These are phyloP conservation scores for Zopfia rhizophila DNA, from an alignment of 2,329 filamentous ascomycete species.

Conservation along the genomic window DNA sequence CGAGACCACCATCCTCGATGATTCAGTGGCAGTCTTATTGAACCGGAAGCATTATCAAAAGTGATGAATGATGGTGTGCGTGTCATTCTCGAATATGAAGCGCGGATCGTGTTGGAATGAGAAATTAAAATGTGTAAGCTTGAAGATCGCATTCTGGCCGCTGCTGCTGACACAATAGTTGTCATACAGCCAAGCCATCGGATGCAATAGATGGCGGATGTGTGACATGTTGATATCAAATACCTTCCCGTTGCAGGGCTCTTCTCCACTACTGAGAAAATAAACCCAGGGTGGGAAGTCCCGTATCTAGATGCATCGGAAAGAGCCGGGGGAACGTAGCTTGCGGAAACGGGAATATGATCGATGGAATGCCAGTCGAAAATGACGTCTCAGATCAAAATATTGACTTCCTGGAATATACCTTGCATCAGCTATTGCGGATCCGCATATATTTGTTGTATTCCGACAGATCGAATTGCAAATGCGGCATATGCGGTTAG, in stretches of 20 bases:
- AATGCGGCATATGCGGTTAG: slow-evolving; percentile 52
- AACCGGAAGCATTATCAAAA: too few relatives aligned
- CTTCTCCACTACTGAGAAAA: slow-evolving; percentile 62
- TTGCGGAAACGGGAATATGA: slow-evolving; percentile 63
- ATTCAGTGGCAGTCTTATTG: too few relatives aligned
- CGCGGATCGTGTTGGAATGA: too few relatives aligned
- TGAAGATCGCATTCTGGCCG: too few relatives aligned
- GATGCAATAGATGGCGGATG: slow-evolving; percentile 23
- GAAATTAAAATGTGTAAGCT: too few relatives aligned
- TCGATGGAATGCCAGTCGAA: slow-evolving; percentile 70
- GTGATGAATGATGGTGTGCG: too few relatives aligned
- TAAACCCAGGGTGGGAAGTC: slow-evolving; percentile 62
- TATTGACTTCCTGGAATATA: slow-evolving; percentile 65
- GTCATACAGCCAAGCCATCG: too few relatives aligned
- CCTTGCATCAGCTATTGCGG: slow-evolving; percentile 64
- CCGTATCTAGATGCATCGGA: slow-evolving; percentile 59
- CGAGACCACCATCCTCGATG: too few relatives aligned
- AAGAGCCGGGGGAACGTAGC: slow-evolving; percentile 56
- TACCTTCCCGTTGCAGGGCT: slow-evolving; percentile 32
- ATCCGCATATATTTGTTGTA: slow-evolving; percentile 52
- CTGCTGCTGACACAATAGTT: too few relatives aligned
- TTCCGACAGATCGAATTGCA: slow-evolving; percentile 58
- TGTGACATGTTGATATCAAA: slow-evolving; percentile 32
- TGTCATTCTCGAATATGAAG: too few relatives aligned
- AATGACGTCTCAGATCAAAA: slow-evolving; percentile 64